Evolutionary conservation across 2,329 filamentous ascomycete genomes (phyloP).

Genomic region (Claviceps humidiphila): DNA sequence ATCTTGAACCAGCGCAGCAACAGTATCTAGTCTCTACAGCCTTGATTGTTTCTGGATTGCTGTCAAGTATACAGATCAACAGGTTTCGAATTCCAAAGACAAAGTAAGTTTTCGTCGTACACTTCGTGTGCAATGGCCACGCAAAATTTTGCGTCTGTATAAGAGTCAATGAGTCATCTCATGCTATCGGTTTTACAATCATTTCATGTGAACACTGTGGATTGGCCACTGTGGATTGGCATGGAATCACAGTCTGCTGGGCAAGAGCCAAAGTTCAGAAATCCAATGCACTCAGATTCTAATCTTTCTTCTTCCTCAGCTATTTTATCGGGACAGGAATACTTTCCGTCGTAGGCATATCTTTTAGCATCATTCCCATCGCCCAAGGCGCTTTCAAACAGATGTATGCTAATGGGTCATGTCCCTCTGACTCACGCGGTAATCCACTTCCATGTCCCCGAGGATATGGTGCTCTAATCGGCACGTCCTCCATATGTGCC

Average conservation of each 20-base stretch:
- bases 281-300: not conserved
- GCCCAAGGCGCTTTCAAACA: slow-evolving; percentile 56
- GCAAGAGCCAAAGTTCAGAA: not conserved
- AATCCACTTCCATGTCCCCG: slow-evolving; percentile 60
- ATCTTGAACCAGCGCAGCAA: slow-evolving; percentile 45
- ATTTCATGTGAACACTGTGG: not conserved
- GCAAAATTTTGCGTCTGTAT: too few relatives aligned
- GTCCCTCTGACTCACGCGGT: slow-evolving; percentile 44
- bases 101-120: slow-evolving; percentile 23
- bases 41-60: slow-evolving; percentile 63
- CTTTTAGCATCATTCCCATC: slow-evolving; percentile 21
- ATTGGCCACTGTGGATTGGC: not conserved
- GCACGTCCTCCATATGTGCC: slow-evolving; percentile 52
- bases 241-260: not conserved
- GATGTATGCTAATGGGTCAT: slow-evolving; percentile 66
- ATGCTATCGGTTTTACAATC: not conserved
- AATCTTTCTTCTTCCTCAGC: slow-evolving; percentile 22
- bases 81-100: slow-evolving; percentile 61
- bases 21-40: slow-evolving; percentile 72
- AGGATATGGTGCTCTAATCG: slow-evolving; percentile 60
- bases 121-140: not conserved
- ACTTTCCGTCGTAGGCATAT: slow-evolving; percentile 60
- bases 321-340: slow-evolving; percentile 70
- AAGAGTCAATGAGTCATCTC: too few relatives aligned
- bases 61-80: slow-evolving; percentile 66